A percentile compares a stretch with the other conserved stretches of the same genome.
Conservation (phyloP, 2,329 filamentous ascomycete species). For the Rhynchosporium agropyri region DNA sequence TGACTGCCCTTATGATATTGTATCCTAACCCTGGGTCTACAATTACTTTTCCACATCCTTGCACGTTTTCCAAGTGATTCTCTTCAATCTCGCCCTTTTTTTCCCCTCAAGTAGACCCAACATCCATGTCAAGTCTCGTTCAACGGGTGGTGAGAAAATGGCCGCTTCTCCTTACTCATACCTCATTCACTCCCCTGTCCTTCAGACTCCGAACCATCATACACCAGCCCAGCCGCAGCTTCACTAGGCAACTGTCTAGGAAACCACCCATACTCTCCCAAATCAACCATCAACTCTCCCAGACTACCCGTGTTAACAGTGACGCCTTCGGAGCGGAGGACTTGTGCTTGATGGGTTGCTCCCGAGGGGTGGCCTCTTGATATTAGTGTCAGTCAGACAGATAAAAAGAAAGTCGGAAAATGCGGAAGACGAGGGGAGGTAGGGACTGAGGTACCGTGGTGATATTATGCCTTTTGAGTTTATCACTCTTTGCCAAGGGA, state of each 20-base stretch:
- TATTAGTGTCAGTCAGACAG: background rate
- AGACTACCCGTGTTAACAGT: slow-evolving; percentile 41
- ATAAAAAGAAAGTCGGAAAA: too few relatives aligned
- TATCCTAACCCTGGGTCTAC: slow-evolving; percentile 39
- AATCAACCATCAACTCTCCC: slow-evolving; percentile 43
- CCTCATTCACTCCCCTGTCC: slow-evolving; percentile 24
- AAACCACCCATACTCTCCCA: slow-evolving; percentile 46
- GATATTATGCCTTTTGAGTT: slow-evolving; percentile 87
- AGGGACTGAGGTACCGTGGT: slow-evolving; percentile 59
- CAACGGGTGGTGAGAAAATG: too few relatives aligned
- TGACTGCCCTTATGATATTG: slow-evolving; percentile 33
- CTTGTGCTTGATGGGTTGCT: slow-evolving; percentile 43
- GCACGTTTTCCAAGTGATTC: slow-evolving; percentile 2
- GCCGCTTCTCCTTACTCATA: slow-evolving; percentile 10
- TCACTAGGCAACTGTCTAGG: slow-evolving; percentile 44
- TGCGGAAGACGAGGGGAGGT: too few relatives aligned
- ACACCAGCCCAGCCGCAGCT: slow-evolving; percentile 33
- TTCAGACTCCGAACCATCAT: slow-evolving; percentile 27
- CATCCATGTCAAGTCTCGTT: too few relatives aligned
- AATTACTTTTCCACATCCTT: slow-evolving; percentile 30
- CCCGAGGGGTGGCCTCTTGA: slow-evolving; percentile 41
- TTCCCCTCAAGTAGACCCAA: too few relatives aligned
- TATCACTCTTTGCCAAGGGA: slow-evolving; percentile 94
- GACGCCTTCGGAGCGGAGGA: slow-evolving; percentile 44
- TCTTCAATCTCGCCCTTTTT: too few relatives aligned